Evolutionary conservation across 2,329 filamentous ascomycete species (phyloP).

Genomic region (Penicillium sp.): DNA sequence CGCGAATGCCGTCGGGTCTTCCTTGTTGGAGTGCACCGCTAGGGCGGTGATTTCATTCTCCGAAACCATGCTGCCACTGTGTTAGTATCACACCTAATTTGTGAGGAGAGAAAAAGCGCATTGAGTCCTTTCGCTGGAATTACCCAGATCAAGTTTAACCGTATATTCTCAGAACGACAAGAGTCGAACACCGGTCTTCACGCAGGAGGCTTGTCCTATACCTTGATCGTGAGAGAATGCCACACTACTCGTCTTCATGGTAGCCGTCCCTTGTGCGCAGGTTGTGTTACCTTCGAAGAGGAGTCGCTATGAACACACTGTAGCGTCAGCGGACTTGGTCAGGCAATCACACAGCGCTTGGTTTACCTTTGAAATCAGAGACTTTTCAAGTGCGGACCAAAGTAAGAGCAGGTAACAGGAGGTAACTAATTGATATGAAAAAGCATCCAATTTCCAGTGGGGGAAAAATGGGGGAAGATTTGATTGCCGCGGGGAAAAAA

Average conservation of each 20-base stretch:
- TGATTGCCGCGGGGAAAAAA: constrained; percentile 19
- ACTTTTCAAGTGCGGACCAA: background rate
- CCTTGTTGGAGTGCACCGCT: constrained; percentile 26
- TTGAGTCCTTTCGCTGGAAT: constrained; percentile 47
- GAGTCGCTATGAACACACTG: background rate
- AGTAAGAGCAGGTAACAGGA: background rate
- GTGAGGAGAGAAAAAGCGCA: constrained; percentile 29
- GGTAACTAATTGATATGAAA: background rate
- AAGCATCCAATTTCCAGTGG: background rate
- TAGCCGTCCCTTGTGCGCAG: constrained; percentile 25
- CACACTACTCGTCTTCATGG: constrained; percentile 41
- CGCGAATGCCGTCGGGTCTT: constrained; percentile 11
- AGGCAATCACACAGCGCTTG: background rate
- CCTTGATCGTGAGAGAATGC: constrained; percentile 43
- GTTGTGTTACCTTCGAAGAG: constrained; percentile 13
- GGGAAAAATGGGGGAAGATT: constrained; percentile 2
- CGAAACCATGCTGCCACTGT: constrained; percentile 31
- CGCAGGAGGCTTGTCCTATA: constrained; percentile 39
- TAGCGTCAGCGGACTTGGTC: background rate
- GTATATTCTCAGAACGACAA: constrained; percentile 44
- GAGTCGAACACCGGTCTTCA: constrained; percentile 43
- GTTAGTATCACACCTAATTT: constrained; percentile 20
- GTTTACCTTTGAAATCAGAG: background rate
- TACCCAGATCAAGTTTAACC: constrained; percentile 47
- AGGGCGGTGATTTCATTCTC: constrained; percentile 30